phyloP scores from a whole-genome alignment of 495 filamentous ascomycete species.

The Astrocystis sublimbata region DNA sequence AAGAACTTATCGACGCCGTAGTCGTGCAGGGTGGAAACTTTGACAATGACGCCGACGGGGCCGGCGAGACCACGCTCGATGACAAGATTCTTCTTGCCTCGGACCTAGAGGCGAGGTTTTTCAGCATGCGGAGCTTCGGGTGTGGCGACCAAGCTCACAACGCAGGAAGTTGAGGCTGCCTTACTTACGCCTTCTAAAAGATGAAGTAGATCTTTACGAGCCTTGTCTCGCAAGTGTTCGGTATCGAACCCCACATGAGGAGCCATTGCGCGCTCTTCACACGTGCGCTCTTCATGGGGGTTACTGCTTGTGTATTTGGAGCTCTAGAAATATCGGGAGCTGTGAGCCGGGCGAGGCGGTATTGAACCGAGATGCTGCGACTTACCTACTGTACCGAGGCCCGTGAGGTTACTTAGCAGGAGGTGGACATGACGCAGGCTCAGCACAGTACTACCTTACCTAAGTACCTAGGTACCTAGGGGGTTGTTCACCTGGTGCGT shows the following conservation, averaged over 20 bases:
- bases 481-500: too few species aligned
- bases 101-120: conserved; percentile 61
- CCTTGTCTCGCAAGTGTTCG: conserved; percentile 77
- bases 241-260: conserved; percentile 76
- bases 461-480: too few species aligned
- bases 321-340: conserved; percentile 8
- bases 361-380: not conserved
- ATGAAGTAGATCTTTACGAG: conserved; percentile 79
- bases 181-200: conserved; percentile 90
- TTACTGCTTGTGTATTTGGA: conserved; percentile 18
- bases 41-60: conserved; percentile 85
- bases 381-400: too few species aligned
- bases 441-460: too few species aligned
- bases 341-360: conserved; percentile 15
- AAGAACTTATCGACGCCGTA: conserved; percentile 97
- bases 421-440: too few species aligned
- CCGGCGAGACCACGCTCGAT: conserved; percentile 89
- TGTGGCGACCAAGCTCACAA: conserved; percentile 18
- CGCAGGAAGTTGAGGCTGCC: conserved; percentile 28
- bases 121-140: conserved; percentile 25
- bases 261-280: conserved; percentile 58
- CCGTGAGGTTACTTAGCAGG: too few species aligned
- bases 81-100: conserved; percentile 97
- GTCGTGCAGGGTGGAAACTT: conserved; percentile 79
- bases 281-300: conserved; percentile 52